phyloP scores from a whole-genome alignment of 805 yeast species.

The Sugiyamaella americana region DNA sequence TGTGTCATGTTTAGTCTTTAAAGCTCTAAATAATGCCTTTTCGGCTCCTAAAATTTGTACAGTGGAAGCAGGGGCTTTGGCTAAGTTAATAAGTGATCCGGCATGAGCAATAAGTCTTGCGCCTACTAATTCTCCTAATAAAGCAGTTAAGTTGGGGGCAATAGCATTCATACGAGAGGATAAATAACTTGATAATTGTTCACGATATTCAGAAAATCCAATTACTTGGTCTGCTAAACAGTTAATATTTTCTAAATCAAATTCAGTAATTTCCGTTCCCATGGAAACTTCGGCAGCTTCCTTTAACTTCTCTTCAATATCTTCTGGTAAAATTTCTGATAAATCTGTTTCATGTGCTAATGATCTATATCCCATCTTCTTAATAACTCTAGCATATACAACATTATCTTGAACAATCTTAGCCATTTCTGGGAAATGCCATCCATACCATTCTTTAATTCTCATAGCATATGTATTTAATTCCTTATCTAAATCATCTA shows the following conservation, averaged over 20 bases:
- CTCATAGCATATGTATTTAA: constrained; percentile 98
- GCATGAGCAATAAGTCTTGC: constrained; percentile 97
- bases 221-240: constrained; percentile 94
- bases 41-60: constrained; percentile 98
- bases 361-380: constrained; percentile 90
- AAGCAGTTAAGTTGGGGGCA: constrained; percentile 93
- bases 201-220: constrained; percentile 93
- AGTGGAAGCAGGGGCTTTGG: constrained; percentile 98
- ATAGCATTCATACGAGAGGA: constrained; percentile 96
- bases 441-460: constrained; percentile 99
- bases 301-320: constrained; percentile 72
- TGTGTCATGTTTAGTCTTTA: constrained; percentile 96
- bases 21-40: constrained; percentile 97
- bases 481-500: constrained; percentile 96
- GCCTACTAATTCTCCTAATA: constrained; percentile 97
- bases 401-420: constrained; percentile 93
- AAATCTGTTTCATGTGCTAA: constrained; percentile 87
- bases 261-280: constrained; percentile 98
- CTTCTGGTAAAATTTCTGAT: constrained; percentile 87
- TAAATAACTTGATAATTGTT: constrained; percentile 86
- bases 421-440: constrained; percentile 99
- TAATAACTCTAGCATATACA: constrained; percentile 90
- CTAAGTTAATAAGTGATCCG: constrained; percentile 87
- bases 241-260: constrained; percentile 80
- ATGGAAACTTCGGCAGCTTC: constrained; percentile 97